A percentile compares a stretch with the other conserved stretches of the same genome.
Conservation (phyloP, 1,139 yeast species). For the Citeromyces hawaiiensis region DNA sequence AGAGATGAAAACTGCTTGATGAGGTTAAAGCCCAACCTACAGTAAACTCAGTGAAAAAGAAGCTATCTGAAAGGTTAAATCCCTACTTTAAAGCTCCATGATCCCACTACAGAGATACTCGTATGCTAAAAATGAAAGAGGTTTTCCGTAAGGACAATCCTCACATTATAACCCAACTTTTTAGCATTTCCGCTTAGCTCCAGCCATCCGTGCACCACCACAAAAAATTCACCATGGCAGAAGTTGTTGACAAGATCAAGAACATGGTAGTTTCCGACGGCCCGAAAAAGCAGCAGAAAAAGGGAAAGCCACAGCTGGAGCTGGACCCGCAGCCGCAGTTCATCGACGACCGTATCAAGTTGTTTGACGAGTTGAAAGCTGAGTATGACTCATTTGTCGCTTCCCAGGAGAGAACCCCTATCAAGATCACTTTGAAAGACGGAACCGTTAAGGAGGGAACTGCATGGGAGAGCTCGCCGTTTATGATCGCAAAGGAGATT, state of each 20-base stretch:
- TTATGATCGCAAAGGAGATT: slow-evolving; percentile 71
- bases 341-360: slow-evolving; percentile 61
- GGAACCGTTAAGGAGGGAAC: slow-evolving; percentile 70
- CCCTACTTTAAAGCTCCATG: too few species aligned
- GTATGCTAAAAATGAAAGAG: too few species aligned
- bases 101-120: too few species aligned
- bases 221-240: slow-evolving; percentile 18
- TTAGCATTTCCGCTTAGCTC: too few species aligned
- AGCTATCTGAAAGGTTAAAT: too few species aligned
- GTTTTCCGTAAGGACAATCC: too few species aligned
- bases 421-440: slow-evolving; percentile 76
- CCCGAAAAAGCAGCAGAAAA: slow-evolving; percentile 14
- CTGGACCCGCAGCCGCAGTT: slow-evolving; percentile 73
- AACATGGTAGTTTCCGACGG: slow-evolving; percentile 29
- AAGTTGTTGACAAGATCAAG: slow-evolving; percentile 39
- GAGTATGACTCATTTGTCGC: slow-evolving; percentile 66
- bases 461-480: slow-evolving; percentile 84
- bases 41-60: too few species aligned
- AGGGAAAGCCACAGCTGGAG: slow-evolving; percentile 26
- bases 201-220: not conserved
- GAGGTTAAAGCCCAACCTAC: too few species aligned
- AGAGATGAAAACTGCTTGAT: too few species aligned
- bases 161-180: too few species aligned
- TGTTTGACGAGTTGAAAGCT: slow-evolving; percentile 74
- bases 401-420: slow-evolving; percentile 39